Evolutionary conservation across 148 eudicot species (phyloP).

Genomic region (Camellia japonica): DNA sequence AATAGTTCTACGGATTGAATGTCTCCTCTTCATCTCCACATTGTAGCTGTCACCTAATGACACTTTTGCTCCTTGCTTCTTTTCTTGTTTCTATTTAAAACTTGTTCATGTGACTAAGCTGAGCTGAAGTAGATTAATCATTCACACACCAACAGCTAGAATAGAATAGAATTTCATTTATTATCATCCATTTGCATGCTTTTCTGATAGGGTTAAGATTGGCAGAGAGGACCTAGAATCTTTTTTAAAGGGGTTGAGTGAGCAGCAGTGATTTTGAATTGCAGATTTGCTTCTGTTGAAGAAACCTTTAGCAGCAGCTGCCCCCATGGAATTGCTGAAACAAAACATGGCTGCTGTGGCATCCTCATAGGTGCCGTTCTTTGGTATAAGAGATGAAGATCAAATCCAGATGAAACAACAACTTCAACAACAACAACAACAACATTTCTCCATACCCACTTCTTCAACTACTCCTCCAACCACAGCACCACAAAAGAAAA

Average conservation of each 20-base stretch:
- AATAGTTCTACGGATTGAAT: too few species aligned
- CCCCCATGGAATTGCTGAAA: too few species aligned
- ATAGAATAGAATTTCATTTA: neutral
- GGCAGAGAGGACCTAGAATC: too few species aligned
- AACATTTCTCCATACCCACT: slow-evolving; percentile 1
- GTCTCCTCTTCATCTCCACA: too few species aligned
- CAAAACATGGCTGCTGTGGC: neutral
- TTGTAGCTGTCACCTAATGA: too few species aligned
- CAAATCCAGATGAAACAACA: slow-evolving; percentile 15
- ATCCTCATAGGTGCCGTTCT: slow-evolving; percentile 6
- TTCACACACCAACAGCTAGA: neutral
- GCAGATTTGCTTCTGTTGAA: neutral
- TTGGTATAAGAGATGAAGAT: slow-evolving; percentile 12
- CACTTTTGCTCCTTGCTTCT: neutral
- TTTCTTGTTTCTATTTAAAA: neutral
- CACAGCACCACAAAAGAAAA: too few species aligned
- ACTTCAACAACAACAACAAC: neutral
- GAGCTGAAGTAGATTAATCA: neutral
- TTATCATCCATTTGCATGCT: too few species aligned
- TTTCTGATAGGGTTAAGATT: neutral
- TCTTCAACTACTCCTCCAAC: too few species aligned
- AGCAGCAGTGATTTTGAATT: neutral
- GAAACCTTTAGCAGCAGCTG: neutral
- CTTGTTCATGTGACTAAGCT: neutral
- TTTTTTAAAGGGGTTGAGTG: too few species aligned